A percentile compares a stretch with the other conserved stretches of the same genome.
These are phyloP conservation scores for Pythium inflatum DNA, from an alignment of 352 stramenopile genomes.

Conservation along the genomic window DNA sequence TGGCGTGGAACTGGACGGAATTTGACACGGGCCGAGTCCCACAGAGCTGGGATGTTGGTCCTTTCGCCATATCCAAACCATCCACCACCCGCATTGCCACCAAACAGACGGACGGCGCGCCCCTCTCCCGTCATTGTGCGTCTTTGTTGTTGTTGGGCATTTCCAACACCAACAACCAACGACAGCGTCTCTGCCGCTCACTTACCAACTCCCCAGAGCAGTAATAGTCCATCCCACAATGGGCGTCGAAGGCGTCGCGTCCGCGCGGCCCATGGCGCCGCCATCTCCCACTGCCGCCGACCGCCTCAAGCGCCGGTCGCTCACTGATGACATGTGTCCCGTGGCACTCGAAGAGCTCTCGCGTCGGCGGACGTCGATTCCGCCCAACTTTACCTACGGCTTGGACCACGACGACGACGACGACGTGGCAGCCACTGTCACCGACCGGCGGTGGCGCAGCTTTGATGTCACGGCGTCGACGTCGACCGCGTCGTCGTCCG, in stretches of 20 bases:
- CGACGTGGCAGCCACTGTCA: slow-evolving; percentile 14
- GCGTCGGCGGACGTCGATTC: slow-evolving; percentile 67
- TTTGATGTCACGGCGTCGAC: slow-evolving; percentile 43
- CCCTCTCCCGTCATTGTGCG: not conserved
- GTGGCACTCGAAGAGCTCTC: slow-evolving; percentile 16
- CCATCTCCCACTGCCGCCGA: not conserved
- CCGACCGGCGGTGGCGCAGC: slow-evolving; percentile 65
- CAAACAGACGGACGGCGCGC: slow-evolving; percentile 9
- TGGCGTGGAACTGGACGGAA: slow-evolving; percentile 31
- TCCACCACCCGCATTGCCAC: slow-evolving; percentile 17
- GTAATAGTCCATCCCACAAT: too few species aligned
- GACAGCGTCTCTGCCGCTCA: not conserved
- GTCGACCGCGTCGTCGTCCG: slow-evolving; percentile 33
- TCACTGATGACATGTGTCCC: slow-evolving; percentile 1
- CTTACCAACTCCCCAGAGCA: too few species aligned
- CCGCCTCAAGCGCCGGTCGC: not conserved
- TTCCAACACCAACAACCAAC: slow-evolving; percentile 4
- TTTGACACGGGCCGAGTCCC: slow-evolving; percentile 5
- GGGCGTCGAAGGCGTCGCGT: slow-evolving; percentile 31
- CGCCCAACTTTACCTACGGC: slow-evolving; percentile 56
- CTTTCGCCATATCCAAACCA: slow-evolving; percentile 16
- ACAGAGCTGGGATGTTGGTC: too few species aligned
- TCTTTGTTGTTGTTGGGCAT: not conserved
- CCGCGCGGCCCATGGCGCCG: slow-evolving; percentile 5
- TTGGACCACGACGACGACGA: slow-evolving; percentile 12